These are phyloP conservation scores for Populus hybrid DNA, from an alignment of 441 rosid genomes.

Conservation along the genomic window DNA sequence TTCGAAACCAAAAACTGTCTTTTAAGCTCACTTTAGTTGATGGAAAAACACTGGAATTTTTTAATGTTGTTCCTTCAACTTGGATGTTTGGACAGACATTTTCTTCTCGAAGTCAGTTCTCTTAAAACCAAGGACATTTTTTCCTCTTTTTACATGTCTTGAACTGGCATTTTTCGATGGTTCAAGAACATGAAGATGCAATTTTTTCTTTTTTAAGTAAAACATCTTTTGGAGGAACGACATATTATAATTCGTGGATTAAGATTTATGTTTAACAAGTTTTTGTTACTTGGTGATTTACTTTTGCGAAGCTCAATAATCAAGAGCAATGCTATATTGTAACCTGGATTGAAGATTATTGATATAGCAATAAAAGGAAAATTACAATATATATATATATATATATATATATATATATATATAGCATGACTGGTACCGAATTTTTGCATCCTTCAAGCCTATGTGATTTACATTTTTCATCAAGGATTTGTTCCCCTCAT, in stretches of 20 bases:
- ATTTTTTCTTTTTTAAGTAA: neutral
- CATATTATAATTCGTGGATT: neutral
- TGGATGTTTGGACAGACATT: conserved; percentile 86
- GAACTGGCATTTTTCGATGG: conserved; percentile 19
- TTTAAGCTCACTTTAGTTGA: conserved; percentile 60
- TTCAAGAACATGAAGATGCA: conserved; percentile 9
- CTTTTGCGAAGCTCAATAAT: neutral
- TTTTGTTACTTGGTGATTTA: neutral
- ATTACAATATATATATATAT: no score
- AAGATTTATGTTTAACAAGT: no score
- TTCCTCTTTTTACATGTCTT: neutral
- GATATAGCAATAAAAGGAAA: no score
- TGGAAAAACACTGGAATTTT: conserved; percentile 44
- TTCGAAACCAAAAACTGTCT: conserved; percentile 53
- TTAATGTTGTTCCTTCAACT: conserved; percentile 57
- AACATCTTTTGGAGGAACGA: neutral
- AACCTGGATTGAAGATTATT: neutral
- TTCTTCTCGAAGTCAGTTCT: conserved; percentile 56
- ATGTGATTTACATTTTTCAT: no score
- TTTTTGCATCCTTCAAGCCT: no score
- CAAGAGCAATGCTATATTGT: neutral
- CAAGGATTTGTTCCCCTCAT: no score
- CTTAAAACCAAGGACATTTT: neutral
- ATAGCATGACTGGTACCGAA: no score
- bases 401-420: no score